phyloP scores from a whole-genome alignment of 1,139 yeast species.

The Zygosaccharomyces pseudobailii region DNA sequence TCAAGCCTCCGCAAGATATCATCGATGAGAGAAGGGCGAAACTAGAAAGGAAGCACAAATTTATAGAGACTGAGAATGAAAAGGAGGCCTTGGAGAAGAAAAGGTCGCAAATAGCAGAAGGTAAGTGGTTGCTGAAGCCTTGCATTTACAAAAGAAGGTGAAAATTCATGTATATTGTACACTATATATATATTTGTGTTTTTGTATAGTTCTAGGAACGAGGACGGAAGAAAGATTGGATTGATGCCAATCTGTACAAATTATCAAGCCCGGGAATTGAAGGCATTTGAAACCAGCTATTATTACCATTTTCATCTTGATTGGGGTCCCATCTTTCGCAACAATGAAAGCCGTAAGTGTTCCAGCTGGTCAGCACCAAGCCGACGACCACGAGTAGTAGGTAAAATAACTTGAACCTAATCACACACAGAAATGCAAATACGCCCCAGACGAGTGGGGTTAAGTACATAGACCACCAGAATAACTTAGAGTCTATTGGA shows the following conservation, averaged over 20 bases:
- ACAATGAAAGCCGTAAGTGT: constrained; percentile 82
- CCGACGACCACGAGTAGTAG: constrained; percentile 63
- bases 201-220: constrained; percentile 7
- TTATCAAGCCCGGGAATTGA: constrained; percentile 27
- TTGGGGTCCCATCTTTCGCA: constrained; percentile 65
- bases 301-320: constrained; percentile 9
- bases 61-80: constrained; percentile 64
- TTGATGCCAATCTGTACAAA: constrained; percentile 21
- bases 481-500: constrained; percentile 84
- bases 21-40: constrained; percentile 61
- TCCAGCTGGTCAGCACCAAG: constrained; percentile 65
- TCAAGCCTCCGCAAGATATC: constrained; percentile 74
- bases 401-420: constrained; percentile 75
- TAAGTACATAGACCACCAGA: constrained; percentile 75
- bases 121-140: constrained; percentile 87
- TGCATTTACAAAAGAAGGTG: constrained; percentile 91
- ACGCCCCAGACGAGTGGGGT: constrained; percentile 74
- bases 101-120: constrained; percentile 62
- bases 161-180: constrained; percentile 3
- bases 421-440: constrained; percentile 68
- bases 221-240: constrained; percentile 29
- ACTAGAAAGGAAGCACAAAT: constrained; percentile 60
- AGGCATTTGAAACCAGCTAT: constrained; percentile 31
- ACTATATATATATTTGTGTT: background rate
- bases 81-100: constrained; percentile 53